phyloP scores from a whole-genome alignment of 805 yeast species.

The Candida golubevii region DNA sequence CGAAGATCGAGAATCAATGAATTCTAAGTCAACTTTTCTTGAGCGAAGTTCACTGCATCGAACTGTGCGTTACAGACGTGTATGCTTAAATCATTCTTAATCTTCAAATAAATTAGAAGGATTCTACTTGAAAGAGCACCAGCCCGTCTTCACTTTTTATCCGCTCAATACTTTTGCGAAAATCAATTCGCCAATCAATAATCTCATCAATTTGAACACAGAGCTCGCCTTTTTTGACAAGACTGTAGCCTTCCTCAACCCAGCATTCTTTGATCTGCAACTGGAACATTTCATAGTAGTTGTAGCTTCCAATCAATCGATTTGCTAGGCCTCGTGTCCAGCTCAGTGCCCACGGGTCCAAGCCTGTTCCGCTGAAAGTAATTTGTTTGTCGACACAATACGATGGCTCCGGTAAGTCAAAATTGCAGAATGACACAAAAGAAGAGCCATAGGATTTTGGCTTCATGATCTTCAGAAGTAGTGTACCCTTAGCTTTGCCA shows the following conservation, averaged over 20 bases:
- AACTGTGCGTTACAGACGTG: no score
- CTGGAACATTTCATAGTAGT: conserved; percentile 32
- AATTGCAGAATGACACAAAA: conserved; percentile 35
- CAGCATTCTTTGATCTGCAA: conserved; percentile 26
- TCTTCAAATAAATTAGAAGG: conserved; percentile 19
- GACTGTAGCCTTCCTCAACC: conserved; percentile 31
- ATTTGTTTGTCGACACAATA: conserved; percentile 30
- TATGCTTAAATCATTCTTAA: no score
- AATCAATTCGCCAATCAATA: conserved; percentile 38
- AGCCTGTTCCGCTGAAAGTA: conserved; percentile 15
- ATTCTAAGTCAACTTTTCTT: no score
- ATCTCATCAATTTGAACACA: conserved; percentile 28
- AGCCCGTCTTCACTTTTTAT: conserved; percentile 30
- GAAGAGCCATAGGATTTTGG: conserved; percentile 32
- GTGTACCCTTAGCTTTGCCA: conserved; percentile 27
- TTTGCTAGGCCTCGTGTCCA: conserved; percentile 35
- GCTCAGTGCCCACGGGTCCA: conserved; percentile 33
- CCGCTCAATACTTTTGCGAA: conserved; percentile 23
- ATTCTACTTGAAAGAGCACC: conserved; percentile 34
- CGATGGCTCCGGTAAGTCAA: conserved; percentile 26
- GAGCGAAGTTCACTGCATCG: no score
- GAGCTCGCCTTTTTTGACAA: conserved; percentile 25
- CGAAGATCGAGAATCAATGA: no score
- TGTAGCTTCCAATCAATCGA: conserved; percentile 24
- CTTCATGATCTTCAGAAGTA: conserved; percentile 32